Base-by-base conservation (phyloP, 257 asterid species). In the Osmanthus fragrans region DNA sequence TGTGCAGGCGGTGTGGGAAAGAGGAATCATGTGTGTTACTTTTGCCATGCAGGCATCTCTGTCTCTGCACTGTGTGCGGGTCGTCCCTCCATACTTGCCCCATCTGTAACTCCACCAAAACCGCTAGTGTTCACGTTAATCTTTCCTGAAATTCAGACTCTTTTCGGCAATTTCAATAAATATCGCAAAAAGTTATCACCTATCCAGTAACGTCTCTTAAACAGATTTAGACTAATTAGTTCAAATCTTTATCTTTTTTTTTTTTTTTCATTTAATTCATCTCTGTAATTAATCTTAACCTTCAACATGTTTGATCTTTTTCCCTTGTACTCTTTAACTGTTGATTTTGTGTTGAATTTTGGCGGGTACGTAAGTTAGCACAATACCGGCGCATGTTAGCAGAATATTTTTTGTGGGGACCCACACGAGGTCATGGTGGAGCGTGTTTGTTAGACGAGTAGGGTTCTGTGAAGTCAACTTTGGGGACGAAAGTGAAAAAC, bases 21-120 rank as follows among this genome's bases (percentile, higher is more conserved):
- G 88, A 84, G 49, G 97, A 89, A 80, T 84, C 97, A 1, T 81
- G 85, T 67, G 94, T 91, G 67, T 64, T 91, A 81, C 75, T 91
- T 7, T 76, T 91, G 80, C 97, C 97, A 36, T 91, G 97, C 81
- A 85, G 97, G 80, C 97, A 91, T 71, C 85, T 91, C 34, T 85
- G 94, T 45, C 80, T 89, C 25, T 91, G 97, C 68, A 73, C 80
- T 6, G 72, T 40, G 23, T 91, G 97, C 77, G 92, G 88, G 19
- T 82, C 90, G 2, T 51, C 80, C 4, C 71, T 89, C 54, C 84
- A 84, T 29, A 77, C 78, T 32, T 91, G 97, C 81, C 97, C 97
- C 37, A 67, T 91, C 30, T 91, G 97, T 72, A 81, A 77, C 77
- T 77, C 83, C 37, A 39, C 73, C 70, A 87, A 85, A 77, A 89